Conservation (phyloP, 148 eudicot species). For the Persicaria maculosa region DNA sequence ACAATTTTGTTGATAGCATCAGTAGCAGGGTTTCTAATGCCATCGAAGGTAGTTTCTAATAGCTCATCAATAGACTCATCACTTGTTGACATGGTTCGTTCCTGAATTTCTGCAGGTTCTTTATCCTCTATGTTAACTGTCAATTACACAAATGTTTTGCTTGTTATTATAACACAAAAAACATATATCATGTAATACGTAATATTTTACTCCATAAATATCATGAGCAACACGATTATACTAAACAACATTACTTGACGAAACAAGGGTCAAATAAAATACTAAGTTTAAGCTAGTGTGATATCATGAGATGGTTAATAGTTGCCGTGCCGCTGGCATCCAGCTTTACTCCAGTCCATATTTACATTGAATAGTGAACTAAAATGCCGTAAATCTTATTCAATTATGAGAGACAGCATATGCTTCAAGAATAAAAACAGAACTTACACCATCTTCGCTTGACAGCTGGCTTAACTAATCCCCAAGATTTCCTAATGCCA, state of each 20-base stretch:
- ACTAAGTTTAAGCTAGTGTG: neutral
- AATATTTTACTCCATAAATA: too few species aligned
- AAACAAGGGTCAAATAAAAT: neutral
- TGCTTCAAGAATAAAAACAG: neutral
- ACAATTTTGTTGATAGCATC: conserved; percentile 45
- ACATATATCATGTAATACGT: neutral
- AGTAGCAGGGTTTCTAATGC: conserved; percentile 51
- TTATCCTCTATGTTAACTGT: conserved; percentile 33
- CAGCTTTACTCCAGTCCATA: too few species aligned
- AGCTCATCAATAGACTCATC: conserved; percentile 79
- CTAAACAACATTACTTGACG: neutral
- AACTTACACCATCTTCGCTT: conserved; percentile 57
- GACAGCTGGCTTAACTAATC: conserved; percentile 31
- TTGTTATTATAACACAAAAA: neutral
- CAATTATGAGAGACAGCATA: neutral
- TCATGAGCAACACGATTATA: neutral
- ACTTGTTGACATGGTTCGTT: conserved; percentile 32
- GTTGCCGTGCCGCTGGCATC: too few species aligned
- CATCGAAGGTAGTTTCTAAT: conserved; percentile 71
- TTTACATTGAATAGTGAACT: too few species aligned
- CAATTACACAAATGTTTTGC: neutral
- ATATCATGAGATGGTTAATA: neutral
- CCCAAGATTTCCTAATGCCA: conserved; percentile 82
- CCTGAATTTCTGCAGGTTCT: conserved; percentile 29
- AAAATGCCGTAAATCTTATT: too few species aligned